Evolutionary conservation across 1,139 yeast species (phyloP).

Genomic region (Sugiyamaella pinicola): DNA sequence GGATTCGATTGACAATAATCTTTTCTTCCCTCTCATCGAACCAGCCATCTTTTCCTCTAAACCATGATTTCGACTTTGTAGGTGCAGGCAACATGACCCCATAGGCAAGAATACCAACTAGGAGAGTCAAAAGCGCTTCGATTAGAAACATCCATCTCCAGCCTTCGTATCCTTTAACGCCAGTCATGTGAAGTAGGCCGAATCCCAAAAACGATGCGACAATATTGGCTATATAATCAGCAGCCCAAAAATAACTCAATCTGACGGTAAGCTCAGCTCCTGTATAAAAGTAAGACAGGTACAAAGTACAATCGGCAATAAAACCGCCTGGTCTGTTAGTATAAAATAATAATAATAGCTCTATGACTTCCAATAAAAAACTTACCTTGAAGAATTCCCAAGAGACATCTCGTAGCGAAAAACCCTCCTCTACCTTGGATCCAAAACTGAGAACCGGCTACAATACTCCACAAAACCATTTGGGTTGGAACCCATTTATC

Average conservation of each 20-base stretch:
- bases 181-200: constrained; percentile 50
- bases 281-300: constrained; percentile 56
- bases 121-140: constrained; percentile 61
- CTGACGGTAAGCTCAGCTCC: constrained; percentile 51
- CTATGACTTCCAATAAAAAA: background rate
- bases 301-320: constrained; percentile 53
- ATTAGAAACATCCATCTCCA: constrained; percentile 69
- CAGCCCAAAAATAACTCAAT: constrained; percentile 51
- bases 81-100: constrained; percentile 62
- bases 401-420: constrained; percentile 48
- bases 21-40: constrained; percentile 62
- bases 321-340: constrained; percentile 53
- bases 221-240: constrained; percentile 36
- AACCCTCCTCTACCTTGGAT: constrained; percentile 48
- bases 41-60: constrained; percentile 61
- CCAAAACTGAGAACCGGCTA: constrained; percentile 47
- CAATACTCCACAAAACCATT: constrained; percentile 53
- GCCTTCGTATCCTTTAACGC: constrained; percentile 47
- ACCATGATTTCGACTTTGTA: constrained; percentile 55
- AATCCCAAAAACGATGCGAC: constrained; percentile 48
- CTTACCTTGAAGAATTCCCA: constrained; percentile 46
- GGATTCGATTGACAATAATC: constrained; percentile 61
- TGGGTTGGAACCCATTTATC: constrained; percentile 58
- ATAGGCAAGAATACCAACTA: constrained; percentile 51
- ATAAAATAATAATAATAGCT: constrained; percentile 46